These are phyloP conservation scores for Torulaspora delbrueckii DNA, from an alignment of 805 yeast genomes.

Conservation along the genomic window DNA sequence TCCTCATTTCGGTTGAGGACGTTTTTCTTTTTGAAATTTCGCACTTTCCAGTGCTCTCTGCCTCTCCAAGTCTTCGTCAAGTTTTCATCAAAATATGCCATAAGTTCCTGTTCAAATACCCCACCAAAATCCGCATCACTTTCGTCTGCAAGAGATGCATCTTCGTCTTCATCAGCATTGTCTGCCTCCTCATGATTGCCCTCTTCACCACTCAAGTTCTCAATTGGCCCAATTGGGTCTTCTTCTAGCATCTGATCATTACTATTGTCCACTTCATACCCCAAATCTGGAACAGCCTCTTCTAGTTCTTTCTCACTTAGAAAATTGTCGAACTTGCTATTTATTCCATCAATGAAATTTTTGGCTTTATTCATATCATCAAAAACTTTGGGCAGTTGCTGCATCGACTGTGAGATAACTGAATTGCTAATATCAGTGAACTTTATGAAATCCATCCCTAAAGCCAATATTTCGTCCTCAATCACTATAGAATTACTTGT, in stretches of 20 bases:
- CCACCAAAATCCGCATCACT: slow-evolving; percentile 22
- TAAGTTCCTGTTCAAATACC: slow-evolving; percentile 54
- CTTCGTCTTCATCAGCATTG: slow-evolving; percentile 16
- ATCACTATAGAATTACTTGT: slow-evolving; percentile 7
- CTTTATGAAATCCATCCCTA: slow-evolving; percentile 35
- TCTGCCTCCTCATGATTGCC: slow-evolving; percentile 24
- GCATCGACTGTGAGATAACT: slow-evolving; percentile 68
- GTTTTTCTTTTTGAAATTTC: slow-evolving; percentile 44
- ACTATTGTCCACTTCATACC: slow-evolving; percentile 18
- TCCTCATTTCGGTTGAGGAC: not conserved
- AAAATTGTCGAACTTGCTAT: slow-evolving; percentile 30
- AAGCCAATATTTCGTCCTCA: slow-evolving; percentile 32
- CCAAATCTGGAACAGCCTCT: slow-evolving; percentile 33
- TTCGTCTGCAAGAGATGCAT: slow-evolving; percentile 11
- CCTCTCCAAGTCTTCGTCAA: slow-evolving; percentile 80
- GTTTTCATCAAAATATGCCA: slow-evolving; percentile 76
- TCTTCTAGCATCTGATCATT: slow-evolving; percentile 3
- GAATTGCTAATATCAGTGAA: slow-evolving; percentile 30
- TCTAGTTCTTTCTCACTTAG: slow-evolving; percentile 30
- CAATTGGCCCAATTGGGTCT: slow-evolving; percentile 2
- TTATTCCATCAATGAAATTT: slow-evolving; percentile 40
- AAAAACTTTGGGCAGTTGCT: slow-evolving; percentile 54
- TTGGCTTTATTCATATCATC: slow-evolving; percentile 52
- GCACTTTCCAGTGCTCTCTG: slow-evolving; percentile 87
- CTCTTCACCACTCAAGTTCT: slow-evolving; percentile 1